Base-by-base conservation (phyloP, 1,139 yeast species). In the Taiozyma sp. region DNA sequence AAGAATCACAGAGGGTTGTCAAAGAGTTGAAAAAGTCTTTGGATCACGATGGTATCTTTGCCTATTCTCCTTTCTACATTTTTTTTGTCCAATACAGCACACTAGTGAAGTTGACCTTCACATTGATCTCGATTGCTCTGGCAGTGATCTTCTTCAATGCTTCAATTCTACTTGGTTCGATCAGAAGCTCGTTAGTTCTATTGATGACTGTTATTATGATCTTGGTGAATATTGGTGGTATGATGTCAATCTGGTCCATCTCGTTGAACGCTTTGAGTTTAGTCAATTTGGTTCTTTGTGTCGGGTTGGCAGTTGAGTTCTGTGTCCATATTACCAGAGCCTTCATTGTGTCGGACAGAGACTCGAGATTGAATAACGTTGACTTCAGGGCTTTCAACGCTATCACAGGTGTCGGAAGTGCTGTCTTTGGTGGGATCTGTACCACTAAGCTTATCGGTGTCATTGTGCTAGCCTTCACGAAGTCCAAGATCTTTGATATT, bases 261-360 rank as follows among this genome's bases (percentile, higher is more conserved):
- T 80, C 93, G 1, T 75, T 93, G 53, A 93, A 93, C 66, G 98
- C 97, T 0, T 91, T 93, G 2, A 82, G 93, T 53, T 72, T 93
- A 55, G 98, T 93, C 24, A 93, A 93, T 62, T 75, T 93, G 55
- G 78, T 93, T 32, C 92, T 93, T 14, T 91, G 97, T 67, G 84
- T 87, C 5, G 99, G 99, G 0, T 73, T 93, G 46, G 93, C 96
- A 1, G 96, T 93, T 42, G 99, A 93, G 67, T 93, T 93, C 64
- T 89, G 97, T 49, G 81, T 87, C 30, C 98, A 93, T 65, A 77
- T 93, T 51, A 87, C 92, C 1, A 75, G 95, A 53, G 91, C 95
- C 1, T 93, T 83, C 65, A 63, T 63, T 14, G 63, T 63, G 19
- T 64, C 61, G 38, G 70, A 68, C 47, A 59, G 63, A 45, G 69